Conservation (phyloP, 1,139 yeast species). For the Lodderomyces orthopsilosis region DNA sequence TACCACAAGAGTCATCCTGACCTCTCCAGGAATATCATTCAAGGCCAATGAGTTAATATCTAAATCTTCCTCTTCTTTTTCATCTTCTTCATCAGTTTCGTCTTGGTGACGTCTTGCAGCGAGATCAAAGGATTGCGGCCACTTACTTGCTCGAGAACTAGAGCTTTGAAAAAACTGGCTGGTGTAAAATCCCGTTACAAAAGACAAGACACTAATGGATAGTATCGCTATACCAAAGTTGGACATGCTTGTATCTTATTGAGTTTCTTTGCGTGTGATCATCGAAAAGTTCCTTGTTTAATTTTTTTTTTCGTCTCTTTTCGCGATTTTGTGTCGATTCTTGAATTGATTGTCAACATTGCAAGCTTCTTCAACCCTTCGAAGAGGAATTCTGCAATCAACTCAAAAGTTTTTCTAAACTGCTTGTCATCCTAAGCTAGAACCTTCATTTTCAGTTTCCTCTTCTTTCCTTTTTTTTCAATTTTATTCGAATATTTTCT, state of each 20-base stretch:
- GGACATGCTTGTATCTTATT: no score
- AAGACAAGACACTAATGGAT: slow-evolving; percentile 23
- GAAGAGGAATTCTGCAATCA: no score
- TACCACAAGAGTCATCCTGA: slow-evolving; percentile 82
- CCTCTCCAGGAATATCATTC: slow-evolving; percentile 71
- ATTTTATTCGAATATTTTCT: slow-evolving; percentile 46
- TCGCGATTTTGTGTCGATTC: not conserved
- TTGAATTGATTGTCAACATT: no score
- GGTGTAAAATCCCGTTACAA: slow-evolving; percentile 26
- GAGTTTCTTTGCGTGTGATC: not conserved
- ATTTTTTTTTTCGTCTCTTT: slow-evolving; percentile 1
- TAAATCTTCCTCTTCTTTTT: slow-evolving; percentile 48
- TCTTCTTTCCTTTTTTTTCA: slow-evolving; percentile 42
- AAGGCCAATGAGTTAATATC: slow-evolving; percentile 56
- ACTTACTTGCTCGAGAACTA: no score
- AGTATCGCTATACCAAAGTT: slow-evolving; percentile 13
- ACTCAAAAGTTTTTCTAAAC: no score
- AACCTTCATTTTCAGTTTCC: slow-evolving; percentile 20
- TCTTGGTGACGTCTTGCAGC: not conserved
- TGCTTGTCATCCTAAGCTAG: slow-evolving; percentile 29
- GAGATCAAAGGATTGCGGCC: no score
- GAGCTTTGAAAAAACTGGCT: slow-evolving; percentile 14
- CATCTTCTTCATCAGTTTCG: slow-evolving; percentile 32
- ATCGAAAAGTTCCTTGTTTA: not conserved
- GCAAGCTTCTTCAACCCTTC: no score